A percentile compares a stretch with the other conserved stretches of the same genome.
phyloP scores from a whole-genome alignment of 306 rosid species.

The Sophora flavescens region DNA sequence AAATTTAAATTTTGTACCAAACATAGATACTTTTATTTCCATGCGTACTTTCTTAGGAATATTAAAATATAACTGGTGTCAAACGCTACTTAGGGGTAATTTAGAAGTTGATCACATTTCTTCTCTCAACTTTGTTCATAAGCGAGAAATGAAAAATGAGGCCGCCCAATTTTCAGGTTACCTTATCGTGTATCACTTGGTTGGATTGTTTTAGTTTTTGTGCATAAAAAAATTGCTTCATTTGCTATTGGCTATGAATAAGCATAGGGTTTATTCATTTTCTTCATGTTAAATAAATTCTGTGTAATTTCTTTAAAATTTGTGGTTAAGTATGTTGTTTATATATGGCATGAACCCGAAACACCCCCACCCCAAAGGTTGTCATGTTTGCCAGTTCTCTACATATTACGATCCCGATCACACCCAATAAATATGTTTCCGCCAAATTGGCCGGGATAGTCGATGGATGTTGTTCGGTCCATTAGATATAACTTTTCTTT shows the following conservation, averaged over 20 bases:
- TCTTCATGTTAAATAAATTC: neutral
- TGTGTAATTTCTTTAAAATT: neutral
- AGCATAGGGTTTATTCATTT: neutral
- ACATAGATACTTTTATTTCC: too few species aligned
- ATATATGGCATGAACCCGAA: neutral
- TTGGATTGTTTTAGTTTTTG: constrained; percentile 24
- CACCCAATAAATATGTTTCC: too few species aligned
- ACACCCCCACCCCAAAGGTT: too few species aligned
- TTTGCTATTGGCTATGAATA: neutral
- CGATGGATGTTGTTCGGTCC: too few species aligned
- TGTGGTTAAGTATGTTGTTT: neutral
- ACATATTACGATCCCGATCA: too few species aligned
- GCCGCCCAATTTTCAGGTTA: neutral
- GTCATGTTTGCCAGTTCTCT: too few species aligned
- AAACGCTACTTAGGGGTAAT: neutral
- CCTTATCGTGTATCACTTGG: neutral
- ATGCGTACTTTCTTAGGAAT: too few species aligned
- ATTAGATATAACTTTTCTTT: too few species aligned
- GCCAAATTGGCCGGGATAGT: too few species aligned
- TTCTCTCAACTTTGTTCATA: constrained; percentile 10
- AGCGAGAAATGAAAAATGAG: neutral
- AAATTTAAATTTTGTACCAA: too few species aligned
- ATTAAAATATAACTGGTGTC: too few species aligned
- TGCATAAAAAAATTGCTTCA: neutral
- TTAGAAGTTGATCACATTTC: neutral